phyloP scores from a whole-genome alignment of 352 stramenopile species.

The Phytophthora idaei region DNA sequence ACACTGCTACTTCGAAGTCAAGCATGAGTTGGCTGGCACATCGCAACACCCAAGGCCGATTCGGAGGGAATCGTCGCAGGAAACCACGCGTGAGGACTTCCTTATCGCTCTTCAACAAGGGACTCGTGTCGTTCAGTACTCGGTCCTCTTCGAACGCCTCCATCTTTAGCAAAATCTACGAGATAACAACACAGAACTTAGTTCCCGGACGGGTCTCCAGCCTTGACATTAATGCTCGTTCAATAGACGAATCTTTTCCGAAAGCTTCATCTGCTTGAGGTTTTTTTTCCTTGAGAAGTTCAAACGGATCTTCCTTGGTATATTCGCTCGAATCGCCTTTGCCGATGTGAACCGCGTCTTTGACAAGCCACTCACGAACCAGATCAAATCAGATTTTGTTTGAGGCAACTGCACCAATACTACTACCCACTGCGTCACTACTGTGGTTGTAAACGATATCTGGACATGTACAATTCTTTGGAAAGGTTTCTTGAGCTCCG shows the following conservation, averaged over 20 bases:
- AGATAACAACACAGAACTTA: conserved; percentile 49
- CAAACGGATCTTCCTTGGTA: conserved; percentile 41
- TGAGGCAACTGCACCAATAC: conserved; percentile 39
- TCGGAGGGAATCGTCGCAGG: conserved; percentile 40
- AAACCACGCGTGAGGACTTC: conserved; percentile 47
- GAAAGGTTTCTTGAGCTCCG: conserved; percentile 46
- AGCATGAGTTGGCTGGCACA: conserved; percentile 54
- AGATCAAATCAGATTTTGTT: conserved; percentile 44
- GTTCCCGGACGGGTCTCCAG: conserved; percentile 19
- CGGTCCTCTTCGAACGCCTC: conserved; percentile 60
- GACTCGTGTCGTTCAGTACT: conserved; percentile 48
- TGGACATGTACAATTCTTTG: conserved; percentile 43
- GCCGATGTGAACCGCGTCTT: conserved; percentile 40
- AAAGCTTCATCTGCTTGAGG: conserved; percentile 39
- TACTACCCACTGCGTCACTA: conserved; percentile 35
- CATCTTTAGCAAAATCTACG: conserved; percentile 56
- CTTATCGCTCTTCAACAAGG: conserved; percentile 49
- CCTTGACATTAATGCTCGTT: conserved; percentile 22
- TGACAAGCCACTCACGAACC: conserved; percentile 55
- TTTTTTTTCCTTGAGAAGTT: conserved; percentile 36
- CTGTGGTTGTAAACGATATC: conserved; percentile 35
- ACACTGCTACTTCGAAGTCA: conserved; percentile 51
- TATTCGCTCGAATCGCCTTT: conserved; percentile 10
- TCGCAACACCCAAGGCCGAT: conserved; percentile 43
- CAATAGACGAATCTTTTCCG: conserved; percentile 43